Percentiles rank a stretch among this genome's conserved stretches.
Evolutionary conservation across 2,329 filamentous ascomycete species (phyloP).

Genomic region (Alternaria panax): DNA sequence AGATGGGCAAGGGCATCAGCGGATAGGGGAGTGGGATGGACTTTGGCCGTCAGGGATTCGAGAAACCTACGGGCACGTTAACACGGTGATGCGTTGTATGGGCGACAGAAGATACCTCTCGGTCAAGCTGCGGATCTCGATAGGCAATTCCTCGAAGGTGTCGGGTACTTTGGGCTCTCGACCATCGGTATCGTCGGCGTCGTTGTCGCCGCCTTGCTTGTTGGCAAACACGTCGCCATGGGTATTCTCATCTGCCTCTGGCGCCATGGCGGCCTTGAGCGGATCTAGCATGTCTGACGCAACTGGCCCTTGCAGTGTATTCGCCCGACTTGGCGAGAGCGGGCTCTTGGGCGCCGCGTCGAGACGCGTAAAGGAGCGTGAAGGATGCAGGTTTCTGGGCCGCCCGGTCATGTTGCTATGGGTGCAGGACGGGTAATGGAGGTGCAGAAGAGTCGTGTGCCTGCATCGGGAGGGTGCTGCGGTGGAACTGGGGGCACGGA

Average conservation of each 20-base stretch:
- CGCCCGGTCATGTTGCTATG: constrained; percentile 37
- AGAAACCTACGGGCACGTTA: constrained; percentile 73
- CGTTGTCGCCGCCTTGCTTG: constrained; percentile 46
- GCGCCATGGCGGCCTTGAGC: constrained; percentile 46
- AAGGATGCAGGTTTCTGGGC: constrained; percentile 51
- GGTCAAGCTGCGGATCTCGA: constrained; percentile 88
- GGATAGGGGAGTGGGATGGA: constrained; percentile 81
- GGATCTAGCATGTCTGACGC: constrained; percentile 55
- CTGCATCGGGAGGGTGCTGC: constrained; percentile 31
- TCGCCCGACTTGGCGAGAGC: constrained; percentile 53
- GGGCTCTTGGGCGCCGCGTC: constrained; percentile 49
- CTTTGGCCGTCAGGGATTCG: constrained; percentile 85
- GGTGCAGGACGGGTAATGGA: constrained; percentile 13
- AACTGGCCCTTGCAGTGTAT: constrained; percentile 55
- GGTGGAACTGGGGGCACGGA: constrained; percentile 29
- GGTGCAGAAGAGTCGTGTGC: constrained; percentile 31
- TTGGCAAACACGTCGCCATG: constrained; percentile 53
- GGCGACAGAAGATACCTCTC: constrained; percentile 69
- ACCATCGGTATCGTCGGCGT: constrained; percentile 16
- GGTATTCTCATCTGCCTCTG: constrained; percentile 44
- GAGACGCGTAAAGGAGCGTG: constrained; percentile 60
- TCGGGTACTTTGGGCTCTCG: constrained; percentile 58
- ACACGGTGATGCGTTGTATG: neutral
- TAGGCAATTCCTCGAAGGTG: constrained; percentile 87
- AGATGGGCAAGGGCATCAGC: constrained; percentile 83